Percentiles rank a stretch among this genome's conserved stretches.
Conservation (phyloP, 2,329 filamentous ascomycete genomes). For the Apiospora koreana region DNA sequence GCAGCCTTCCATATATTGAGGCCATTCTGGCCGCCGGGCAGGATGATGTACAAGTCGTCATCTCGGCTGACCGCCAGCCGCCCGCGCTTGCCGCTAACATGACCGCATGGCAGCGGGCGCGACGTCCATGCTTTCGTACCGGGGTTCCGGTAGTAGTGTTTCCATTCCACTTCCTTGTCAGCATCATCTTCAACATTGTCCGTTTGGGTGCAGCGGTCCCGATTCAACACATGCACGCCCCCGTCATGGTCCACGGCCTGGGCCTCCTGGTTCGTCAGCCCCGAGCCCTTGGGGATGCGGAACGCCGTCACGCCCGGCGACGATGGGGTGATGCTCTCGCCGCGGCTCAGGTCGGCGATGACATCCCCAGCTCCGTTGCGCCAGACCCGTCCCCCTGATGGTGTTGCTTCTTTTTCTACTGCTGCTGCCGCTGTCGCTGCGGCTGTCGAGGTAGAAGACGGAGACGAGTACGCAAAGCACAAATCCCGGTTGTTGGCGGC, state of each 20-base stretch:
- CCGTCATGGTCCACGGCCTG: slow-evolving; percentile 47
- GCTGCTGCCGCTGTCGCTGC: not conserved
- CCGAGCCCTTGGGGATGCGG: slow-evolving; percentile 44
- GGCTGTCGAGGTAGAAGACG: not conserved
- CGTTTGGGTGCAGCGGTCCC: slow-evolving; percentile 33
- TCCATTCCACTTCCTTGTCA: slow-evolving; percentile 31
- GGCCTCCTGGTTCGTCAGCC: slow-evolving; percentile 52
- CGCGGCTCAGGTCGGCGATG: slow-evolving; percentile 35
- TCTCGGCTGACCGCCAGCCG: slow-evolving; percentile 35
- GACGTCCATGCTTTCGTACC: slow-evolving; percentile 31
- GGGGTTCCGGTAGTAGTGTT: slow-evolving; percentile 40
- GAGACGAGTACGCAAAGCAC: slow-evolving; percentile 46
- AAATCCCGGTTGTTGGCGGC: slow-evolving; percentile 51
- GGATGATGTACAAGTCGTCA: slow-evolving; percentile 38
- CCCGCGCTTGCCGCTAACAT: slow-evolving; percentile 36
- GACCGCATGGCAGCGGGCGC: slow-evolving; percentile 31
- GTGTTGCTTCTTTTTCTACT: slow-evolving; percentile 27
- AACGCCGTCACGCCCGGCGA: slow-evolving; percentile 44
- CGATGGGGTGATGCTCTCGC: slow-evolving; percentile 41
- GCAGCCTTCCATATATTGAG: slow-evolving; percentile 36
- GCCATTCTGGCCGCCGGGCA: slow-evolving; percentile 27
- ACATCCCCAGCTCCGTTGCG: slow-evolving; percentile 37
- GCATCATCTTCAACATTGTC: not conserved
- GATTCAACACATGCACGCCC: slow-evolving; percentile 50
- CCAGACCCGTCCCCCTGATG: slow-evolving; percentile 39